These are phyloP conservation scores for Apium graveolens DNA, from an alignment of 129 eudicot species.

Conservation along the genomic window DNA sequence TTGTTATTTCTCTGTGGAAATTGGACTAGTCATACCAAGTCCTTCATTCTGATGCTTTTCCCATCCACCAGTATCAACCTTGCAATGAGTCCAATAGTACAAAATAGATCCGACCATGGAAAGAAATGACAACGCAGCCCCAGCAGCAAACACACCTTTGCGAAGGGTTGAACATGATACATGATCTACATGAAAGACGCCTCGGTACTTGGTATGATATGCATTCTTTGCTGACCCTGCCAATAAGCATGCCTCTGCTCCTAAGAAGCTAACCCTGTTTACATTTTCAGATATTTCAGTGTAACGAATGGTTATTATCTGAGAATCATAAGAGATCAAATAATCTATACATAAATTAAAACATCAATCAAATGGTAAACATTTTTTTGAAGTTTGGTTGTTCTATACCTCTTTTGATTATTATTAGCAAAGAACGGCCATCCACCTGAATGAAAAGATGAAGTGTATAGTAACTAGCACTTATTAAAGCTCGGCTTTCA, in stretches of 20 bases:
- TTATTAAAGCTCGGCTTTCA: not conserved
- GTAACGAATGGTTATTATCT: not conserved
- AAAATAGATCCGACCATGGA: constrained; percentile 74
- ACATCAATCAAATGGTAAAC: not conserved
- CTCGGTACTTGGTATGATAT: constrained; percentile 87
- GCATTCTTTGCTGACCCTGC: constrained; percentile 96
- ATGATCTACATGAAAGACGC: constrained; percentile 31
- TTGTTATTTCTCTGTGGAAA: constrained; percentile 25
- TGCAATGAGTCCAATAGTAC: constrained; percentile 69
- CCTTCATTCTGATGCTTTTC: constrained; percentile 76
- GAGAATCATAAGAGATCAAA: no score
- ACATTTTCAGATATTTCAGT: not conserved
- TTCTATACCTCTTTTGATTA: not conserved
- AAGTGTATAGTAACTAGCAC: not conserved
- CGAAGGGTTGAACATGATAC: constrained; percentile 87
- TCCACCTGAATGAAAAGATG: not conserved
- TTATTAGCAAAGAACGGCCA: not conserved
- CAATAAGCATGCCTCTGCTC: constrained; percentile 83
- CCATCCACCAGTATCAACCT: constrained; percentile 98
- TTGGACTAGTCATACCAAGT: constrained; percentile 55
- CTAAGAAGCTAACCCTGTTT: constrained; percentile 80
- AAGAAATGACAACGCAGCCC: constrained; percentile 69
- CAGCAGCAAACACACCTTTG: constrained; percentile 96
- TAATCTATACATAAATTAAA: not conserved
- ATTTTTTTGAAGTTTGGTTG: not conserved